These are phyloP conservation scores for Fusarium xylarioides DNA, from an alignment of 2,329 filamentous ascomycete species.

Conservation along the genomic window DNA sequence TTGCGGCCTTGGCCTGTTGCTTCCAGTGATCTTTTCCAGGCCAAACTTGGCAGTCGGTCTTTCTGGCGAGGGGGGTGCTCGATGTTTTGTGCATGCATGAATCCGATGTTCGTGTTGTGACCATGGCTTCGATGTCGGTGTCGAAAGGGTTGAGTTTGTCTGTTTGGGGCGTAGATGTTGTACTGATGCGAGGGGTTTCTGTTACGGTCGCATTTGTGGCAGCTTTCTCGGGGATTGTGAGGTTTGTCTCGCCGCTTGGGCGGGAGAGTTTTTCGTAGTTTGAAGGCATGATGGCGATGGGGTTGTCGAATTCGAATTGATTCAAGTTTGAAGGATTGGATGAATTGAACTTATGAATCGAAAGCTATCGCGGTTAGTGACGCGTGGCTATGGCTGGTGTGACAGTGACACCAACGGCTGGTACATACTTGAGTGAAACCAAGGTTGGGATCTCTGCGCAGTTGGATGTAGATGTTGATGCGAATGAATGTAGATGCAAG, in stretches of 20 bases:
- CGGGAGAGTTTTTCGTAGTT: constrained; percentile 41
- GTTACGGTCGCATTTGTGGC: constrained; percentile 39
- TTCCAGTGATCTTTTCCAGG: constrained; percentile 69
- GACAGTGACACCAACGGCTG: constrained; percentile 27
- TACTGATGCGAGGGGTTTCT: constrained; percentile 46
- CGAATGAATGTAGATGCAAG: not conserved
- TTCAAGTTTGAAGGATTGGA: not conserved
- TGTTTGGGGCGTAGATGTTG: constrained; percentile 56
- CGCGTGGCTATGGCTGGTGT: constrained; percentile 27
- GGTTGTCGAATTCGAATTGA: too few relatives aligned
- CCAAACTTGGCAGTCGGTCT: constrained; percentile 66
- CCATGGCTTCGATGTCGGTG: constrained; percentile 65
- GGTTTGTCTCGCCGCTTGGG: constrained; percentile 35
- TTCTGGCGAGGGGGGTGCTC: constrained; percentile 44
- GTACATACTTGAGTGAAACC: constrained; percentile 27
- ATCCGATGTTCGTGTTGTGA: constrained; percentile 45
- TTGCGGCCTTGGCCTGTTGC: constrained; percentile 65
- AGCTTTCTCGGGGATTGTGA: constrained; percentile 45
- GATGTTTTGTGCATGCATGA: constrained; percentile 46
- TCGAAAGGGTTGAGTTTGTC: constrained; percentile 63
- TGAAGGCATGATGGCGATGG: constrained; percentile 35
- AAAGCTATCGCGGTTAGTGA: constrained; percentile 20
- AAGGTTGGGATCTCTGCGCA: not conserved
- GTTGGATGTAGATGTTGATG: not conserved
- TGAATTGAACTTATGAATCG: not conserved